These are phyloP conservation scores for Ensete glaucum DNA, from an alignment of 176 grass and related monocot genomes.

Conservation along the genomic window DNA sequence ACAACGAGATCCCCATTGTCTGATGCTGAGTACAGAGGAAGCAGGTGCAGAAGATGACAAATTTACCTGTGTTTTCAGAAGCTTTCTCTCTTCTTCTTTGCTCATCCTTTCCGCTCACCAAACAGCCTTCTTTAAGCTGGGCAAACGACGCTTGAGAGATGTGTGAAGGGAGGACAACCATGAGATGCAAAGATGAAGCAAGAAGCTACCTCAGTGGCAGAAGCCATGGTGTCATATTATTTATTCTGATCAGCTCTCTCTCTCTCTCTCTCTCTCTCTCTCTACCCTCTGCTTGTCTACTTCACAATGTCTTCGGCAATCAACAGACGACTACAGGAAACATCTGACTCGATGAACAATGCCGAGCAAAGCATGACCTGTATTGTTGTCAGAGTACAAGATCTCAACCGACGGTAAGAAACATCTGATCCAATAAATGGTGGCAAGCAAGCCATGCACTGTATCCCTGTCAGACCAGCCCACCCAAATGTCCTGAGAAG, in stretches of 20 bases:
- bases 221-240: neutral
- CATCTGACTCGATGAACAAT: neutral
- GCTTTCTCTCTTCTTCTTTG: conserved; percentile 7
- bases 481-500: neutral
- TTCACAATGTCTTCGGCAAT: too few relatives aligned
- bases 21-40: neutral
- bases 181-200: neutral
- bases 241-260: too few relatives aligned
- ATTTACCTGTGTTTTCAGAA: neutral
- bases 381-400: neutral
- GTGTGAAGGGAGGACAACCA: neutral
- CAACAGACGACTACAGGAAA: neutral
- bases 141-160: neutral
- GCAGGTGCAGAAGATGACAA: neutral
- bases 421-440: conserved; percentile 5
- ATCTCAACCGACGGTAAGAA: neutral
- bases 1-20: too few relatives aligned
- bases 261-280: too few relatives aligned
- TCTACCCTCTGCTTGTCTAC: too few relatives aligned
- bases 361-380: neutral
- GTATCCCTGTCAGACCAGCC: neutral
- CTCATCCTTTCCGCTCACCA: conserved; percentile 6
- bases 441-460: neutral
- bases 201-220: too few relatives aligned
- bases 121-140: neutral